Conservation (phyloP, 2,329 filamentous ascomycete species). For the Intubia oerlemansii region DNA sequence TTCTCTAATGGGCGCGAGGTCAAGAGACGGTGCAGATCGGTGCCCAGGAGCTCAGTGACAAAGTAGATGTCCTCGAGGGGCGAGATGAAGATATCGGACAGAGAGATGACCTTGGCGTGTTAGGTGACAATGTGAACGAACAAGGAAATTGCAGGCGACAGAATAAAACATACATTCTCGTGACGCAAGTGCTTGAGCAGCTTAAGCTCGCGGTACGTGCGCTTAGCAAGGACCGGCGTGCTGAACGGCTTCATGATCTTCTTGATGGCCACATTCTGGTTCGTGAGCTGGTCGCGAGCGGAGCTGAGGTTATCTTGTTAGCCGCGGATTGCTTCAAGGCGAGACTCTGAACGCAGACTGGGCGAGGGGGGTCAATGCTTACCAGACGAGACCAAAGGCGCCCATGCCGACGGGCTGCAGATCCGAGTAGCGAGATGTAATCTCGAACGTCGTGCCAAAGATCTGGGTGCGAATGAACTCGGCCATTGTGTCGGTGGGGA, state of each 20-base stretch:
- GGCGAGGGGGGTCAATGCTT: neutral
- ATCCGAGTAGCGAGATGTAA: conserved; percentile 97
- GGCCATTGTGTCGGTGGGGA: conserved; percentile 55
- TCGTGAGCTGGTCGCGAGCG: conserved; percentile 91
- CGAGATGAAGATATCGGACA: conserved; percentile 99
- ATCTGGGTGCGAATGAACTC: conserved; percentile 99
- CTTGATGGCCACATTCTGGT: conserved; percentile 93
- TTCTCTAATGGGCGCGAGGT: conserved; percentile 94
- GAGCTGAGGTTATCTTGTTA: no score
- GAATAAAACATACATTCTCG: conserved; percentile 51
- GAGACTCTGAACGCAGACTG: neutral
- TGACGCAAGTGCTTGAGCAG: conserved; percentile 90
- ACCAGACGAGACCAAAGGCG: conserved; percentile 96
- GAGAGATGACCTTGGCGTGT: conserved; percentile 58
- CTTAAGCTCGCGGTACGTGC: conserved; percentile 94
- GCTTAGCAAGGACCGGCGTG: conserved; percentile 93
- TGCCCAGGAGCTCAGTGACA: conserved; percentile 91
- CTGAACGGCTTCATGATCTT: conserved; percentile 99
- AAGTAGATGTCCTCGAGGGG: conserved; percentile 98
- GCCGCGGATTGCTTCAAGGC: neutral
- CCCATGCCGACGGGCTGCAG: conserved; percentile 98
- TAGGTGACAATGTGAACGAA: no score
- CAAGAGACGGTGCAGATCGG: conserved; percentile 84
- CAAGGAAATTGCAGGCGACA: no score
- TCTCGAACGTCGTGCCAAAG: conserved; percentile 98